Evolutionary conservation across 73 alveolate genomes (phyloP).

Genomic region (Paramecium primaurelia): DNA sequence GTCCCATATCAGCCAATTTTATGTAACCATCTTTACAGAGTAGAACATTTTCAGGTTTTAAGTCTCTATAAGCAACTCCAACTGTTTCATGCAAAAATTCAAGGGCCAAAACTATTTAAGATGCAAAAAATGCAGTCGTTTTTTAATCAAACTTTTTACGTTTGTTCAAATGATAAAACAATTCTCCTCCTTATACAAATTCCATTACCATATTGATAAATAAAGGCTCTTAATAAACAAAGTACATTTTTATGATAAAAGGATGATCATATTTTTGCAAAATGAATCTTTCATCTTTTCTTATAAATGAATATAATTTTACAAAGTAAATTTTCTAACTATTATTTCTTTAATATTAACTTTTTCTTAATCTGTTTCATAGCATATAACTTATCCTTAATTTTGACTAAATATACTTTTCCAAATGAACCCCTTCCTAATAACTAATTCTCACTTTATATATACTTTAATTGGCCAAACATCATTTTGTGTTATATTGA

Average conservation of each 20-base stretch:
- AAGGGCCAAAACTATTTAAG: slow-evolving; percentile 39
- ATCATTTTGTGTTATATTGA: neutral
- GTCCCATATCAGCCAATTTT: slow-evolving; percentile 72
- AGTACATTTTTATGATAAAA: slow-evolving; percentile 41
- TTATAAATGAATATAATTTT: neutral
- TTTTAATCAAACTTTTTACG: slow-evolving; percentile 41
- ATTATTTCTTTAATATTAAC: neutral
- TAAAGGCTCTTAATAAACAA: slow-evolving; percentile 27
- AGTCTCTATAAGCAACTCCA: slow-evolving; percentile 65
- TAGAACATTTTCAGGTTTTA: slow-evolving; percentile 73
- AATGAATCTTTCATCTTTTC: slow-evolving; percentile 29
- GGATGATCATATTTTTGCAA: slow-evolving; percentile 47
- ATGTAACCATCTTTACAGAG: slow-evolving; percentile 62
- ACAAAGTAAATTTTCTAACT: slow-evolving; percentile 46
- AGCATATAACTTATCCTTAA: slow-evolving; percentile 75
- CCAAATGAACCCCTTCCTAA: slow-evolving; percentile 94
- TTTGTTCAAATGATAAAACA: slow-evolving; percentile 41
- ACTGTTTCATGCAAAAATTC: slow-evolving; percentile 54
- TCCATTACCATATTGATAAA: slow-evolving; percentile 54
- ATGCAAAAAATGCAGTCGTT: slow-evolving; percentile 40
- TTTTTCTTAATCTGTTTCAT: slow-evolving; percentile 69
- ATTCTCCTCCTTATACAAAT: slow-evolving; percentile 58
- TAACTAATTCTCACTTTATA: slow-evolving; percentile 53
- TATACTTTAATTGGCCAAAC: slow-evolving; percentile 19
- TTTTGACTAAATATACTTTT: slow-evolving; percentile 82